These are phyloP conservation scores for Evansstolkia leycettana DNA, from an alignment of 495 filamentous ascomycete genomes.

Conservation along the genomic window DNA sequence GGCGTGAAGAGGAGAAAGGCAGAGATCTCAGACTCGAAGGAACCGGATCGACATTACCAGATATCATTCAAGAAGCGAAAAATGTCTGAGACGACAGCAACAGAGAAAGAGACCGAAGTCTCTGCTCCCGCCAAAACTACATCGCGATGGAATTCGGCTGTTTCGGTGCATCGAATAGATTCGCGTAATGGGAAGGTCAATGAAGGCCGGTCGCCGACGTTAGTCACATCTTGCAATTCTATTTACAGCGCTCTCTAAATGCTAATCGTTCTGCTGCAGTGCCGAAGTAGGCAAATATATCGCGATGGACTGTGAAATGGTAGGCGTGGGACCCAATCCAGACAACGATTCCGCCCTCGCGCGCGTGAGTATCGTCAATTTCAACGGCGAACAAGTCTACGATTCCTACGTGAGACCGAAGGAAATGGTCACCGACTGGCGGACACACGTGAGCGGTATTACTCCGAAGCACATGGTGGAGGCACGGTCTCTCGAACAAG, in stretches of 20 bases:
- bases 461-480: conserved; percentile 52
- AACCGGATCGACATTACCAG: conserved; percentile 3
- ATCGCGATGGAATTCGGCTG: conserved; percentile 16
- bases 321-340: conserved; percentile 64
- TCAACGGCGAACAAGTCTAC: conserved; percentile 78
- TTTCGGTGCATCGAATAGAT: conserved; percentile 7
- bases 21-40: conserved; percentile 14
- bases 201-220: conserved; percentile 38
- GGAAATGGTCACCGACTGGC: conserved; percentile 73
- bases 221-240: conserved; percentile 6
- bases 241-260: not conserved
- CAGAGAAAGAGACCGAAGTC: not conserved
- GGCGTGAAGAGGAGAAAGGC: conserved; percentile 27
- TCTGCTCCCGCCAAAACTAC: conserved; percentile 5
- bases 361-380: conserved; percentile 80
- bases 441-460: conserved; percentile 76
- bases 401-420: conserved; percentile 79
- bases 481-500: conserved; percentile 59
- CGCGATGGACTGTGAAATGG: conserved; percentile 96
- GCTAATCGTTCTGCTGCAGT: conserved; percentile 13
- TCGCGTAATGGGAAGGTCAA: conserved; percentile 28
- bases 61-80: conserved; percentile 4
- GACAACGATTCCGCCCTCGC: conserved; percentile 62
- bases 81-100: conserved; percentile 3
- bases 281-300: conserved; percentile 71